phyloP scores from a whole-genome alignment of 208 protist genomes.

The Leishmania guyanensis region DNA sequence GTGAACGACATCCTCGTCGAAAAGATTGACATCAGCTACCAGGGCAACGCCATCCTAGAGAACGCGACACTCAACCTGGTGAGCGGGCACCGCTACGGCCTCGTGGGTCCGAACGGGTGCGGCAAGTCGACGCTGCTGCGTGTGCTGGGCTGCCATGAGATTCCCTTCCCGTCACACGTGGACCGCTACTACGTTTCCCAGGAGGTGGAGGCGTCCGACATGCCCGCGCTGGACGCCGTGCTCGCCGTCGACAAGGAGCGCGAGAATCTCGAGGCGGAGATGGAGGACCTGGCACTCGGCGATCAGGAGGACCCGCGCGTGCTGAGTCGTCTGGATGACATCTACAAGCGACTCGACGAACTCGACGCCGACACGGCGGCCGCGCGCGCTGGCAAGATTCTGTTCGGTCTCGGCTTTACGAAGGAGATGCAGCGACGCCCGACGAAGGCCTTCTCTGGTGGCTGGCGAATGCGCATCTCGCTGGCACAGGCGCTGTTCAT shows the following conservation, averaged over 20 bases:
- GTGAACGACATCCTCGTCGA: conserved; percentile 89
- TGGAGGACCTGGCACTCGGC: conserved; percentile 81
- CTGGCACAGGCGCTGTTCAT: conserved; percentile 96
- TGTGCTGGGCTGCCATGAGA: conserved; percentile 83
- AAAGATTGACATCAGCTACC: conserved; percentile 90
- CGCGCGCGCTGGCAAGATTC: conserved; percentile 89
- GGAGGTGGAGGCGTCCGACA: conserved; percentile 92
- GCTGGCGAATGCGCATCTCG: conserved; percentile 98
- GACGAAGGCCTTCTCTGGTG: conserved; percentile 92
- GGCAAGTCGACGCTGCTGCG: conserved; percentile 94
- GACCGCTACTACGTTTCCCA: conserved; percentile 97
- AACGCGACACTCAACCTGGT: conserved; percentile 89
- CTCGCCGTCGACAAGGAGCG: conserved; percentile 85
- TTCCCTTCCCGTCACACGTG: conserved; percentile 94
- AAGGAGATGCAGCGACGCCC: conserved; percentile 80
- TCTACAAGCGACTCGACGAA: conserved; percentile 94
- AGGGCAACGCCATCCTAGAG: conserved; percentile 81
- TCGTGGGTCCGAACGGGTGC: conserved; percentile 92
- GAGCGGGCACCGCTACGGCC: conserved; percentile 82
- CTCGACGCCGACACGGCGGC: conserved; percentile 91
- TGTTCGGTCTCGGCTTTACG: conserved; percentile 96
- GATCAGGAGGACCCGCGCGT: conserved; percentile 86
- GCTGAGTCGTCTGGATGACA: conserved; percentile 74
- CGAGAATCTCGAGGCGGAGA: conserved; percentile 73
- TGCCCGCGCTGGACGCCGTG: conserved; percentile 84